A percentile compares a stretch with the other conserved stretches of the same genome.
Evolutionary conservation across 768 basidiomycete genomes (phyloP).

Genomic region (Mrakia frigida): DNA sequence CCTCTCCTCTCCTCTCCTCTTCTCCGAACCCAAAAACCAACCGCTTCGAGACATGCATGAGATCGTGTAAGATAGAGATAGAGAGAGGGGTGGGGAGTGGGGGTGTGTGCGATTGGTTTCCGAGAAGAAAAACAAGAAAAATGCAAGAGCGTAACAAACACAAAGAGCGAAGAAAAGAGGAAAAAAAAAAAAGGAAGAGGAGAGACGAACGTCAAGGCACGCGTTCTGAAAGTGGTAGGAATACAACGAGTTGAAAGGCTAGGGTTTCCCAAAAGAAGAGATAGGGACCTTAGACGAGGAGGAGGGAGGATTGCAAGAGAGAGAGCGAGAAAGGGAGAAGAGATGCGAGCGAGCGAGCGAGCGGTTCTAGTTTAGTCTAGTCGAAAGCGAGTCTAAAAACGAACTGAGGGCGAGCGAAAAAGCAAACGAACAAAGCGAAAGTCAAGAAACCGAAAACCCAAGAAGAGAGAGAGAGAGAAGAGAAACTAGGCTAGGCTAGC

Average conservation of each 20-base stretch:
- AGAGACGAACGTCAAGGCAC: too few species aligned
- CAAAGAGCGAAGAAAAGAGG: background rate
- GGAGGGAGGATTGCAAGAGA: background rate
- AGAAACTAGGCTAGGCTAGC: too few species aligned
- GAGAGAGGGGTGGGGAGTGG: too few species aligned
- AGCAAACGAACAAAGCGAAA: too few species aligned
- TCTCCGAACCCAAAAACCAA: too few species aligned
- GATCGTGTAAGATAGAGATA: background rate
- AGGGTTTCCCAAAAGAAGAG: background rate
- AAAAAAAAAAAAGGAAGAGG: background rate
- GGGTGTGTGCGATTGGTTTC: background rate
- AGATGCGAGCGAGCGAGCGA: too few species aligned
- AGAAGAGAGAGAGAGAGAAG: too few species aligned
- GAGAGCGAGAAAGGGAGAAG: background rate
- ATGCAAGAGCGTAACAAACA: background rate
- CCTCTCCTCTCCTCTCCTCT: too few species aligned
- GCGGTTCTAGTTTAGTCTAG: background rate
- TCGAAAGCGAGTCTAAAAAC: background rate
- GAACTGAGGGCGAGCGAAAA: too few species aligned
- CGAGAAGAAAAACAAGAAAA: background rate
- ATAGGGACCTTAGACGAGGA: background rate
- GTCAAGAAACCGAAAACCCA: too few species aligned
- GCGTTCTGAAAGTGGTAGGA: background rate
- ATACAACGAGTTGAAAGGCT: background rate
- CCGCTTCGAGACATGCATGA: background rate